Base-by-base conservation (phyloP, 176 grass and related monocot species). In the Oryza glumipatula region DNA sequence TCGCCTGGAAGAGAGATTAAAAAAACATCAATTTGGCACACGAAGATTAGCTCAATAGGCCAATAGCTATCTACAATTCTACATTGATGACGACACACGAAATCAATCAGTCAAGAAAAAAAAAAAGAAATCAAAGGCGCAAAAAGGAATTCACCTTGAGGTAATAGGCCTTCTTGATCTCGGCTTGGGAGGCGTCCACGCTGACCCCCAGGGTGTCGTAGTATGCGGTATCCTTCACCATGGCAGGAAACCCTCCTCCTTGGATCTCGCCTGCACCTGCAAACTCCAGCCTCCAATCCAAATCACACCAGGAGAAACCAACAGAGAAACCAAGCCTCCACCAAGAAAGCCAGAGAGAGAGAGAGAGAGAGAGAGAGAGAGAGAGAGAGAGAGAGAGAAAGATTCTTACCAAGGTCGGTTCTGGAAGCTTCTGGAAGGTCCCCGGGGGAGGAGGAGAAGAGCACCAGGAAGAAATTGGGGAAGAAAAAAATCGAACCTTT, bases 161-260 rank as follows among this genome's bases (percentile, higher is more conserved):
- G 70, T 96, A 99, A 78, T 98, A 98, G 3, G 93, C 96, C 86
- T 98, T 98, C 89, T 98, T 98, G 81, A 98, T 96, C 65, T 99
- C 96, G n/a, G 96, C 84, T 11, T 90, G 70, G 71, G 96, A 84
- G 81, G 93, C 96, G 60, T 94, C 91, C 17, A 94, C 86, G 88
- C 91, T 82, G 52, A 99, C 84, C 72, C 91, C 91, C 63, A 99
- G 65, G 45, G 85, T 90, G 61, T 96, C 91, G 65, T 99, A 96
- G 83, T 94, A 99, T 16, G 87, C 94, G 47, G 74, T 77, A 5
- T 99, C 94, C 88, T 99, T 99, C 96, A 88, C 96, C 96, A 96
- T 99, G 76, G 74, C 74, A 16, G 67, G 67, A 67, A 12, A 11
- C n/a, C 63, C 63, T 47, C 88, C 65, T 32, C 30, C 30, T 32